Base-by-base conservation (phyloP, 148 eudicot genomes). In the Amaranthus hypochondriacus region DNA sequence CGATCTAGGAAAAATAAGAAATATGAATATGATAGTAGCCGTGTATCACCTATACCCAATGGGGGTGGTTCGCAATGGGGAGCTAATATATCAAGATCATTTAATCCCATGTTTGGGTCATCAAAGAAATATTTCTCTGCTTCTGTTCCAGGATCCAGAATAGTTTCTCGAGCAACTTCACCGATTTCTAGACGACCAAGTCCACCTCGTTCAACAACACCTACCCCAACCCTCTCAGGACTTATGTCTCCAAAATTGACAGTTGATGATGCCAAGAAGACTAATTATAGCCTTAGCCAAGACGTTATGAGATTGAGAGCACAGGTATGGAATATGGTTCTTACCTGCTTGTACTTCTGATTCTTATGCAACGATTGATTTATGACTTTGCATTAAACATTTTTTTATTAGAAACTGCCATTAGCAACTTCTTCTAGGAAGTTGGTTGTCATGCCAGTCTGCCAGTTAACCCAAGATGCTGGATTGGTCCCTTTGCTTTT, bases 71-170 rank as follows among this genome's bases (percentile, higher is more conserved):
- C 97, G 51, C 98, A 91, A 59, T 86, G 93, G 93, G 97, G 98
- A 73, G 85, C 84, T 67, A 93, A 86, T 77, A 85, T 86, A 72
- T 83, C 98, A 50, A 94, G 83, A 82, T 89, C 99, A 72, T 89
- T 85, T 71, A 95, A 95, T 82, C 96, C 97, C 8, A 84, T 89
- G 48, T 95, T 90, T 82, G 99, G 93, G 68, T 90, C 99, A 58
- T 94, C 98, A 9, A 91, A 91, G 80, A 94, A 94, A 79, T 88
- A 86, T 81, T 94, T 92, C 82, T 94, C 98, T 54, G 98, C 98
- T 77, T 94, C 98, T 28, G 98, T 94, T 75, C 98, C 98, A 76
- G 98, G 98, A 71, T 94, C 98, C 11, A 91, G 98, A 87, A 89
- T 94, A 73, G 97, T 84, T 79, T 94, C 98, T 73, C 91, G 98